Base-by-base conservation (phyloP, 176 grass and related monocot species). In the Carex myosuroides region DNA sequence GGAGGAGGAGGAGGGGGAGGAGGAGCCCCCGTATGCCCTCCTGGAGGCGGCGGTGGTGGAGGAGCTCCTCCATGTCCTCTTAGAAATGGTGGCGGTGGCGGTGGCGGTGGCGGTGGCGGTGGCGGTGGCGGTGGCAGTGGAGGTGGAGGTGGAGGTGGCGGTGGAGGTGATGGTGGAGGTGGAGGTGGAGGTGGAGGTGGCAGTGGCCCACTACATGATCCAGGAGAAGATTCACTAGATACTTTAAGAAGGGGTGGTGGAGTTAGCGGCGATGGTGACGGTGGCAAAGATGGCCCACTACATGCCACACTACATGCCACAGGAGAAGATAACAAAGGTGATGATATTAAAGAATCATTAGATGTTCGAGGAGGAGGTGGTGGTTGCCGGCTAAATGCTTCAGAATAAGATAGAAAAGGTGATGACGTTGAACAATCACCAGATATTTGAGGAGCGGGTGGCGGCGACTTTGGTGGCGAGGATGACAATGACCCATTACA, bases 51-150 rank as follows among this genome's bases (percentile, higher is more conserved):
- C 39, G 89, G 61, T 9, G 84, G 82, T 20, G 85, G 29, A 65
- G 74, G 87, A 86, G 78, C 33, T 35, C 2, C 33, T 35, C 33
- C 33, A 35, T 35, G 3, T 35, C 33, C 33, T 35, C 2, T 35
- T 35, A 4, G 33, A 35, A 35, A 35, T 35, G 3, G 33, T 35
- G 91, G 89, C 46, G 82, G 68, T 1, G 88, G n/a, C n/a, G 85
- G 85, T 24, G 91, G 89, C 37, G 88, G 76, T 6, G 84, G 86
- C 0, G 42, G 69, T 20, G 18, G 57, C 22, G 79, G 4, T 39
- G 37, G 37, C 37, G 35, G 37, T 39, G 26, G 26, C n/a, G 85
- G 85, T 24, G 91, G 89, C 37, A 82, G 68, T 1, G 82, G 91
- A 84, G 88, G 76, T 6, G 84, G 86, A 0, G 42, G 69, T 20